Base-by-base conservation (phyloP, 2,329 filamentous ascomycete genomes). In the Corinectria fuckeliana region DNA sequence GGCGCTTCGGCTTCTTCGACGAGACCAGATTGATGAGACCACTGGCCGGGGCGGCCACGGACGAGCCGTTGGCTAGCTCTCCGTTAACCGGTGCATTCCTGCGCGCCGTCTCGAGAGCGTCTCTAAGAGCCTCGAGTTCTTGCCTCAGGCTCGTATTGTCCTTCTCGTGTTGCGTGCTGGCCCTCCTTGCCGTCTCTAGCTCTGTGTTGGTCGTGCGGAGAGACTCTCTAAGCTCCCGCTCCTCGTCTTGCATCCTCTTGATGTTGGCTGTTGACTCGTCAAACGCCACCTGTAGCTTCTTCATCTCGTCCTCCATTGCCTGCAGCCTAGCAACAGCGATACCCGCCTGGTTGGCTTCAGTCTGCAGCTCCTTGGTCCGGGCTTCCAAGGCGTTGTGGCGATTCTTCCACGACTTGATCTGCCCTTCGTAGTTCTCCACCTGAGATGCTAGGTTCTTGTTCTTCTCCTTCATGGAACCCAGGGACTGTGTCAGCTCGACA, bases 1-100 rank as follows among this genome's bases (percentile, higher is more conserved):
- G 87, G 72, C 95, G 86, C 83, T 98, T 97, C 39, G 93, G 92
- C 80, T 97, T 97, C 87, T 98, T 98, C 49, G 92, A 94, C 2
- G 94, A 91, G 23, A 99, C 95, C 30, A 99, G 84, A 76, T 98
- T 99, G 84, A 99, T 97, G 62, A 99, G 86, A 39, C 93, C 93
- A 72, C 84, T 91, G 26, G 85, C 80, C 53, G 86, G 78, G 49
- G 86, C 81, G 16, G 80, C 75, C 9, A 69, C 63, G 41, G 73
- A 71, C 20, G 69, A 68, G 18, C 79, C 78, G 50, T 80, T 81
- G 28, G 73, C 65, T 20, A 74, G 61, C 14, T 83, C 80, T 56
- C 92, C 91, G 70, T 93, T 93, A 69, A 90, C 80, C 9, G 93
- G 91, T 26, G 85, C 88, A 42, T 86, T 86, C 70, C 91, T 88